A percentile compares a stretch with the other conserved stretches of the same genome.
These are phyloP conservation scores for Dendrothele bispora DNA, from an alignment of 768 basidiomycete genomes.

Conservation along the genomic window DNA sequence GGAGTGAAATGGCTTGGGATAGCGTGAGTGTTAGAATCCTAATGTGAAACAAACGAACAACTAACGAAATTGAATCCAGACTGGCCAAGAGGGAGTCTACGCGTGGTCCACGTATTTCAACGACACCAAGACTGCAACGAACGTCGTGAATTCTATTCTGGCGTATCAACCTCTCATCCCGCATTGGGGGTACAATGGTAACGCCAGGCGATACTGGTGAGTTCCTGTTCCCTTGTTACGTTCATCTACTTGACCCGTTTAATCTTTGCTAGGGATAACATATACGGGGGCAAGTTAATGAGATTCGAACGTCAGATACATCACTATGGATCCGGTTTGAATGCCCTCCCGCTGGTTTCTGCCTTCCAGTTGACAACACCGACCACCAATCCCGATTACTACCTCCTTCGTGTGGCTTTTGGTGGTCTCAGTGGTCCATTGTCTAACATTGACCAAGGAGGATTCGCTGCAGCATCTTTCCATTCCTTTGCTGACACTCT, in stretches of 20 bases:
- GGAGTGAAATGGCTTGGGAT: conserved; percentile 60
- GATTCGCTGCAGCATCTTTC: conserved; percentile 59
- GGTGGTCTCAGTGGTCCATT: conserved; percentile 55
- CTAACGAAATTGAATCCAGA: conserved; percentile 40
- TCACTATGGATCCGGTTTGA: conserved; percentile 58
- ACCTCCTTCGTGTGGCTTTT: conserved; percentile 52
- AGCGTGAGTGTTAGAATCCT: conserved; percentile 8
- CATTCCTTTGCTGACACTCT: conserved; percentile 59
- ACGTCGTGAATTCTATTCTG: conserved; percentile 54
- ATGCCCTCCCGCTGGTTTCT: conserved; percentile 52
- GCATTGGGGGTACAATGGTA: conserved; percentile 65
- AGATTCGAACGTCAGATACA: conserved; percentile 58
- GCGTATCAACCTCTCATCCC: conserved; percentile 57
- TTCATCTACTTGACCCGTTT: not conserved
- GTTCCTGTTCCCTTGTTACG: conserved; percentile 6
- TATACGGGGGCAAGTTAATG: conserved; percentile 52
- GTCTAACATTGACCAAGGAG: conserved; percentile 56
- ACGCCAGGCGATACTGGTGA: conserved; percentile 57
- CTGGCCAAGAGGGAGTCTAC: conserved; percentile 59
- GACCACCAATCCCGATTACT: conserved; percentile 47
- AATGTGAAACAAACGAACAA: not conserved
- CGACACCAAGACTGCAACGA: conserved; percentile 47
- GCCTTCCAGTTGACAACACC: too few relatives aligned
- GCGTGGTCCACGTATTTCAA: conserved; percentile 56
- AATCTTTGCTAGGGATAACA: conserved; percentile 44